Base-by-base conservation (phyloP, 1,284 basidiomycete species). In the Austroboletus niveus region DNA sequence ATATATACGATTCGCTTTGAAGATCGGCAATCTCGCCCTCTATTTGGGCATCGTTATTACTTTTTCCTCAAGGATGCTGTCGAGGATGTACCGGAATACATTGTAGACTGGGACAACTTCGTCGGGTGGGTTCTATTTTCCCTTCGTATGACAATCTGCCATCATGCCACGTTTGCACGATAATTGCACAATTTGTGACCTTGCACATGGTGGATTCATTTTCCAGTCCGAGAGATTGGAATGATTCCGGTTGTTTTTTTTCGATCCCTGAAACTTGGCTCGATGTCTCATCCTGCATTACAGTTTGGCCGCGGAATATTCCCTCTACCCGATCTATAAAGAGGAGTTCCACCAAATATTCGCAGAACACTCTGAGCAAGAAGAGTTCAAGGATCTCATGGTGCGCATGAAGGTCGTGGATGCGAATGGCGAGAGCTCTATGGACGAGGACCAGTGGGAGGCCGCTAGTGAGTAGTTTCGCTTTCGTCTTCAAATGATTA, bases 51-150 rank as follows among this genome's bases (percentile, higher is more conserved):
- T 69, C 85, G 89, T 52, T 99, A 99, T 67, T 87, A 82, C 68
- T 99, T 99, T 76, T 98, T 84, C 73, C 80, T 99, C 31, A 75
- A 84, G 63, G 97, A 99, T 64, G 97, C 97, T 1, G 95, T 99
- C 5, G 94, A 94, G 60, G 87, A 98, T 63, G 95, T 98, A 30
- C 95, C 95, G 3, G 97, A 99, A 69, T 99, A 96, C 63, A 78
- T 99, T 45, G 96, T 99, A 9, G 81, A 87, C 51, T 99, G 96
- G 94, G 87, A 93, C 34, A 87, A 87, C 60, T 98, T 99, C 66
- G 86, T 89, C 42, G 72, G 81, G 94, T 96, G 60, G 61, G 87
- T 73, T 27, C 27, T 8, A 41, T 42, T 32, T 34, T 45, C 27
- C 31, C 32, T n/a, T 42, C 42, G 42, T 47, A 24, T 24, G 41